Evolutionary conservation across 805 yeast species (phyloP), one percentile per base, ranked within the genome.

Genomic region (Myxozyma monticola): DNA sequence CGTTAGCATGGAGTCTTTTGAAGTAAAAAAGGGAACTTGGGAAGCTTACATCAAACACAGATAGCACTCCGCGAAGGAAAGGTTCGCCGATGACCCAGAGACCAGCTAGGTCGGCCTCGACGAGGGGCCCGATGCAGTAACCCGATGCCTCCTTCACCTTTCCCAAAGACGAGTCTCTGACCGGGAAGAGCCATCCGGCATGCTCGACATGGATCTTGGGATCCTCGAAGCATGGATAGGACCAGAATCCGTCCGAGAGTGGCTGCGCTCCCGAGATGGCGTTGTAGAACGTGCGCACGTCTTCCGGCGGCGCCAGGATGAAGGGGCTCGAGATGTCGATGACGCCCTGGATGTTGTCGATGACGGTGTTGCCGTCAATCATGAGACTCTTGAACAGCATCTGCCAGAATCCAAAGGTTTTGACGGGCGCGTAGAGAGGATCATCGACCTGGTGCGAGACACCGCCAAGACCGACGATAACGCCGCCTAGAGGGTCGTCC

Each of bases 1-100:
- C n/a, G n/a, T n/a, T n/a, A n/a, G n/a, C n/a, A n/a, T n/a, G n/a
- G n/a, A n/a, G n/a, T n/a, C n/a, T n/a, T n/a, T n/a, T n/a, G n/a
- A n/a, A n/a, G n/a, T n/a, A n/a, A n/a, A n/a, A n/a, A n/a, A n/a
- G n/a, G n/a, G n/a, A n/a, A n/a, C n/a, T n/a, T n/a, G n/a, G n/a
- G n/a, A n/a, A n/a, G n/a, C n/a, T n/a, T n/a, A 36, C 42, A 21
- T 54, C 58, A 33, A 51, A 54, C 3, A 54, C 51, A 9, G 58
- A 20, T 3, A 54, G 31, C 26, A 51, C 49, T 3, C 56, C 56
- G 10, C 46, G 42, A 12, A 54, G 35, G 37, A 49, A 51, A 3
- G 58, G 58, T 42, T 54, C 58, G 14, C 58, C 58, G 17, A 54
- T 54, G 24, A 54, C 52, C 58, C 58, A 54, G 12, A 54, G 51